Conservation (phyloP, 257 asterid genomes). For the Petunia secreta region DNA sequence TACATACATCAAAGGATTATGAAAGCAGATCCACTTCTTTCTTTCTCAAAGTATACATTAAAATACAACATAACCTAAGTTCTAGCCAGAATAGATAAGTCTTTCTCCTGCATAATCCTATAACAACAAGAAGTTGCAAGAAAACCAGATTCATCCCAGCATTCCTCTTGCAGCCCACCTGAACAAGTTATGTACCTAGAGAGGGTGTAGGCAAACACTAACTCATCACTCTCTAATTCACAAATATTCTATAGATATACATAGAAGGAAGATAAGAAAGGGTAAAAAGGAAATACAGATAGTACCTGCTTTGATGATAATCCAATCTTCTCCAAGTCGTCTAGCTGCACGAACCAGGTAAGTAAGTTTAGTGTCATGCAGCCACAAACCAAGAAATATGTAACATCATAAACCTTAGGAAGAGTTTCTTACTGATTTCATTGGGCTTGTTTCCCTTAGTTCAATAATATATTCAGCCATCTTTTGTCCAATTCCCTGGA, state of each 20-base stretch:
- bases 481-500: slow-evolving; percentile 87
- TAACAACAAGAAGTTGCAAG: slow-evolving; percentile 38
- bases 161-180: slow-evolving; percentile 73
- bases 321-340: slow-evolving; percentile 78
- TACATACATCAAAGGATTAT: too few species aligned
- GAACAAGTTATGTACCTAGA: slow-evolving; percentile 80
- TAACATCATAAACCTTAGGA: neutral
- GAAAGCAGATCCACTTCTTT: too few species aligned
- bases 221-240: neutral
- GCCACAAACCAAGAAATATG: neutral
- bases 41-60: too few species aligned
- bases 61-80: neutral
- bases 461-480: slow-evolving; percentile 76
- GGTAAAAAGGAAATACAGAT: neutral
- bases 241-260: neutral
- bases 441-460: slow-evolving; percentile 73
- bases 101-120: neutral
- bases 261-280: neutral
- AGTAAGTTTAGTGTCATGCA: neutral
- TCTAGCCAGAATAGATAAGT: neutral
- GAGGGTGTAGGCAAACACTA: neutral
- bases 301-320: slow-evolving; percentile 81
- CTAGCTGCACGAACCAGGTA: slow-evolving; percentile 52
- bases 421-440: slow-evolving; percentile 63
- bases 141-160: slow-evolving; percentile 39